A percentile compares a stretch with the other conserved stretches of the same genome.
Conservation (phyloP, 495 filamentous ascomycete species). For the Collariella sp. region DNA sequence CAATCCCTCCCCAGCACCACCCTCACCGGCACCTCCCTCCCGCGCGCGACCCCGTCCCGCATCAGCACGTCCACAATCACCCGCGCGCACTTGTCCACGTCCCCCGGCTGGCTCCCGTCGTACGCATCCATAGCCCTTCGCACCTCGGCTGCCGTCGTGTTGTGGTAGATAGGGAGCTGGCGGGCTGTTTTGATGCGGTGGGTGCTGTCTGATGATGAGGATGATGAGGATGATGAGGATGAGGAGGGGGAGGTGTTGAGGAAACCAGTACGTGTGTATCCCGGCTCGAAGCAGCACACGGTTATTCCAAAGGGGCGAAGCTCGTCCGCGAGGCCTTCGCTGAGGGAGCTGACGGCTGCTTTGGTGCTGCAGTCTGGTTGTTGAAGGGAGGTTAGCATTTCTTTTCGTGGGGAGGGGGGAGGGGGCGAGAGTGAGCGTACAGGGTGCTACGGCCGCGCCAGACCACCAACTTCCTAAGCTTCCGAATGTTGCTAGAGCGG, state of each 20-base stretch:
- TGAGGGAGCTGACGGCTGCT: constrained; percentile 35
- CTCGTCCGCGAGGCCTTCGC: constrained; percentile 34
- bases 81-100: constrained; percentile 37
- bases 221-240: too few species aligned
- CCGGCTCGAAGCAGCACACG: constrained; percentile 41
- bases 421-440: constrained; percentile 2
- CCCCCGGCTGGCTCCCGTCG: constrained; percentile 34
- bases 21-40: constrained; percentile 26
- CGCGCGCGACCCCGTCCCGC: constrained; percentile 29
- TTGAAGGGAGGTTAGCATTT: neutral
- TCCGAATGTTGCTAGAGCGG: constrained; percentile 42
- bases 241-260: constrained; percentile 10
- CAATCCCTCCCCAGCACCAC: constrained; percentile 29
- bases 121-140: constrained; percentile 18
- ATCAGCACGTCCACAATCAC: constrained; percentile 41
- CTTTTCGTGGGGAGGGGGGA: neutral
- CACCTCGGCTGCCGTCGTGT: constrained; percentile 14
- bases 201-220: constrained; percentile 16
- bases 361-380: constrained; percentile 37
- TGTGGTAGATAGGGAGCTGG: constrained; percentile 23
- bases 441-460: constrained; percentile 25
- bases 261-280: constrained; percentile 35
- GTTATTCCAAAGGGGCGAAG: constrained; percentile 38
- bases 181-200: constrained; percentile 26
- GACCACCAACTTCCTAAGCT: constrained; percentile 32